Percentiles rank a stretch among this genome's conserved stretches.
Conservation (phyloP, 768 basidiomycete genomes). For the Kwoniella heveanensis region DNA sequence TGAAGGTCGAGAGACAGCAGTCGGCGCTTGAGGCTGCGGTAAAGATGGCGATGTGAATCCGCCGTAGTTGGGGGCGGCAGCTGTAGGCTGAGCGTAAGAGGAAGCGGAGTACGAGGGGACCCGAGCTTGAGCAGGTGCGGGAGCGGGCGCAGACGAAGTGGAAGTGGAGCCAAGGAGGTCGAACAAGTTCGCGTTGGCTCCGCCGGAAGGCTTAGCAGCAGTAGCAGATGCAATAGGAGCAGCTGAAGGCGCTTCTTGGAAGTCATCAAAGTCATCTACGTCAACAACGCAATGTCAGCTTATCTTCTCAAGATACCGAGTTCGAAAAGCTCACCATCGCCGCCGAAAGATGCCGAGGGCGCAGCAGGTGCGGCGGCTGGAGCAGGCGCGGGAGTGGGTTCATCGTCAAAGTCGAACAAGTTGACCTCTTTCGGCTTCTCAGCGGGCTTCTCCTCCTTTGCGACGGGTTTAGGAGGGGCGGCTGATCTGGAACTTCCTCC, state of each 20-base stretch:
- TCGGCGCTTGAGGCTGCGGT: constrained; percentile 12
- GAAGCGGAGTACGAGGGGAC: constrained; percentile 51
- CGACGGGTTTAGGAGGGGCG: constrained; percentile 36
- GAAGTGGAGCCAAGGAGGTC: constrained; percentile 46
- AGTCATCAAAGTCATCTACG: constrained; percentile 60
- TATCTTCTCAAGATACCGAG: too few species aligned
- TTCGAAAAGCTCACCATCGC: constrained; percentile 53
- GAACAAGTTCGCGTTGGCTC: constrained; percentile 50
- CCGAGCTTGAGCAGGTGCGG: constrained; percentile 18
- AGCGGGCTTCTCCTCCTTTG: constrained; percentile 54
- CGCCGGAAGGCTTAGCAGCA: constrained; percentile 16
- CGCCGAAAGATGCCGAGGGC: constrained; percentile 25
- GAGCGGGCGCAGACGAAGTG: constrained; percentile 28
- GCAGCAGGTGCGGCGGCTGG: constrained; percentile 47
- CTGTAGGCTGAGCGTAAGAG: constrained; percentile 25
- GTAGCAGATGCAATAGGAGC: constrained; percentile 30
- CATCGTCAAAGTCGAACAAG: constrained; percentile 76
- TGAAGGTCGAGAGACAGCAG: constrained; percentile 61
- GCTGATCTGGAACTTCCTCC: constrained; percentile 19
- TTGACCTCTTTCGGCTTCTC: constrained; percentile 65
- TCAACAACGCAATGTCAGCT: too few species aligned
- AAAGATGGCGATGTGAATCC: constrained; percentile 24
- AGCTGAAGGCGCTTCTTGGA: constrained; percentile 54
- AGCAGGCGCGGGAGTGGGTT: constrained; percentile 57
- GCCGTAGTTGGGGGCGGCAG: neutral